Evolutionary conservation across 768 basidiomycete genomes (phyloP).

Genomic region (Hortiboletus campestris): DNA sequence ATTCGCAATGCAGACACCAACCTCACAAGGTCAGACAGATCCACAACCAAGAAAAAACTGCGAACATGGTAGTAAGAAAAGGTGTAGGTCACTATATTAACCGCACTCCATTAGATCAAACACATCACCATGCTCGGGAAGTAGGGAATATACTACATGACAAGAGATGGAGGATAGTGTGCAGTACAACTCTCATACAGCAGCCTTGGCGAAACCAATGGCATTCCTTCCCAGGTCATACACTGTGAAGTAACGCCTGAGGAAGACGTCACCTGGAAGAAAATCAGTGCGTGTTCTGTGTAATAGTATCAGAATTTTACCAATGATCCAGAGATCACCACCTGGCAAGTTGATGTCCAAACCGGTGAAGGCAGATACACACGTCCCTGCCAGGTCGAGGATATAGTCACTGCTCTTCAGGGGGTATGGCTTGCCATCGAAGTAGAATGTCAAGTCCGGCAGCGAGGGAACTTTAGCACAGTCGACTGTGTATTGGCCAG

Average conservation of each 20-base stretch:
- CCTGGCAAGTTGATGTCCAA: slow-evolving; percentile 85
- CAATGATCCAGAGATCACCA: slow-evolving; percentile 85
- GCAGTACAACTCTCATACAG: slow-evolving; percentile 26
- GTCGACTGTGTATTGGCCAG: slow-evolving; percentile 91
- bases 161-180: not conserved
- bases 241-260: slow-evolving; percentile 90
- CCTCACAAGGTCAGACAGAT: not conserved
- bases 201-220: slow-evolving; percentile 72
- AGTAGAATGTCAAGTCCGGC: slow-evolving; percentile 82
- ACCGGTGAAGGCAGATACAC: slow-evolving; percentile 91
- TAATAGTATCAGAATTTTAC: slow-evolving; percentile 38
- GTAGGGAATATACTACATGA: slow-evolving; percentile 1
- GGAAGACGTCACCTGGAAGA: slow-evolving; percentile 75
- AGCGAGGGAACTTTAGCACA: slow-evolving; percentile 82
- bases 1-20: not conserved
- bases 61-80: not conserved
- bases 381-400: slow-evolving; percentile 86
- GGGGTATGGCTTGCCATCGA: slow-evolving; percentile 75
- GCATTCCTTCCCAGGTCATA: slow-evolving; percentile 77
- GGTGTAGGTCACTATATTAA: not conserved
- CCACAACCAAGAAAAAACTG: not conserved
- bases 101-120: slow-evolving; percentile 11
- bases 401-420: slow-evolving; percentile 87
- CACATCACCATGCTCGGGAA: not conserved
- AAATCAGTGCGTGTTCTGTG: slow-evolving; percentile 3